Conservation (phyloP, 345 rosid genomes). For the Nephelium lappaceum region DNA sequence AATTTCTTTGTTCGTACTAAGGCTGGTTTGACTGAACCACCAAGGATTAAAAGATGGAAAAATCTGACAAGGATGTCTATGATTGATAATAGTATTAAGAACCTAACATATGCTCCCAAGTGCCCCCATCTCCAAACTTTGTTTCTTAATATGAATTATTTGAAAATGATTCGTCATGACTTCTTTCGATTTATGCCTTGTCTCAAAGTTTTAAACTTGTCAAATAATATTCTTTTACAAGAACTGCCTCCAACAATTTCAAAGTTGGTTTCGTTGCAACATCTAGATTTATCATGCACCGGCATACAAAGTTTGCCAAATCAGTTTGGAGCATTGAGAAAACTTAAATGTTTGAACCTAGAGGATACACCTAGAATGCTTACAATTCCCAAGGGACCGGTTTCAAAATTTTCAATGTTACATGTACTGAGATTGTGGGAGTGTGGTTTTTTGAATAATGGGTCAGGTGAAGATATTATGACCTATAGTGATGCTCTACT, state of each 20-base stretch:
- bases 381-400: not conserved
- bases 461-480: not conserved
- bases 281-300: not conserved
- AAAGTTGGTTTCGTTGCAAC: not conserved
- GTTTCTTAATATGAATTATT: not conserved
- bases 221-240: not conserved
- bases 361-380: not conserved
- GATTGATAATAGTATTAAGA: too few species aligned
- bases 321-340: not conserved
- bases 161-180: not conserved
- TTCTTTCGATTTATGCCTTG: constrained; percentile 1
- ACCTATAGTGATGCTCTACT: not conserved
- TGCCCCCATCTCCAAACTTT: too few species aligned
- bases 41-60: too few species aligned
- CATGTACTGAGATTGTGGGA: not conserved
- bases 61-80: too few species aligned
- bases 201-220: constrained; percentile 1
- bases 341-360: not conserved
- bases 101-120: too few species aligned
- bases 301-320: not conserved
- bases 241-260: not conserved
- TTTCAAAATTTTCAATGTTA: not conserved
- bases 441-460: not conserved
- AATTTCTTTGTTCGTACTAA: too few species aligned
- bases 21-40: too few species aligned